Conservation (phyloP, 2,329 filamentous ascomycete genomes). For the Metarhizium humberi region DNA sequence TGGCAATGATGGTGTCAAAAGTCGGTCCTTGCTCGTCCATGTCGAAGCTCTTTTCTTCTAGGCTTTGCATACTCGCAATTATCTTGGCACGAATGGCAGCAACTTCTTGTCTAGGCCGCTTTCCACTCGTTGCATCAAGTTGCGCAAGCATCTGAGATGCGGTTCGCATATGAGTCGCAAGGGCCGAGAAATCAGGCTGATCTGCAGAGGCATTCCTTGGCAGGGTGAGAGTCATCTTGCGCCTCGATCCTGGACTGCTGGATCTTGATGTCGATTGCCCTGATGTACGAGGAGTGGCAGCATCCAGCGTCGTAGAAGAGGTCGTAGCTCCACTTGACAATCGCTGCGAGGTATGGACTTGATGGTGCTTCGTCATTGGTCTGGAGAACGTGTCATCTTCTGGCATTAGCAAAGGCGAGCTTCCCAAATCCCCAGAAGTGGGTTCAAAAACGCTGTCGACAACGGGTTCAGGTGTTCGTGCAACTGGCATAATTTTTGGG, state of each 20-base stretch:
- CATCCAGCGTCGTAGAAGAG: constrained; percentile 48
- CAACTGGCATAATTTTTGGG: constrained; percentile 37
- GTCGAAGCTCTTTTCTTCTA: constrained; percentile 80
- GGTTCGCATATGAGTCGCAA: constrained; percentile 81
- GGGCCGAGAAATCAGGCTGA: constrained; percentile 70
- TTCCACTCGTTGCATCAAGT: constrained; percentile 69
- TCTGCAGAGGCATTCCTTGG: constrained; percentile 49
- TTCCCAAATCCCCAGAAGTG: constrained; percentile 67
- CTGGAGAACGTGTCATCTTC: constrained; percentile 34
- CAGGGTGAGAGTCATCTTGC: constrained; percentile 51
- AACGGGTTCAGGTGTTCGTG: constrained; percentile 32
- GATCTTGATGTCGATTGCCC: constrained; percentile 60
- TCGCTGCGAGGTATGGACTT: constrained; percentile 34
- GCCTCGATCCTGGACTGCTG: constrained; percentile 51
- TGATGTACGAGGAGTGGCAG: constrained; percentile 59
- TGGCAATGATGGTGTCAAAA: constrained; percentile 76
- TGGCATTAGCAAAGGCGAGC: constrained; percentile 57
- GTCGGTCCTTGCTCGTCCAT: constrained; percentile 64
- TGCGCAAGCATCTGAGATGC: constrained; percentile 83
- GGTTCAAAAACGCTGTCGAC: constrained; percentile 77
- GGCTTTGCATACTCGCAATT: constrained; percentile 80
- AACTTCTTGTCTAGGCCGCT: constrained; percentile 70
- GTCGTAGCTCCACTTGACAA: constrained; percentile 54
- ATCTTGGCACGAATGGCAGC: constrained; percentile 79
- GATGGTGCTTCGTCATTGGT: constrained; percentile 17